Conservation (phyloP, 2,329 filamentous ascomycete species). For the Penicillium sp. region DNA sequence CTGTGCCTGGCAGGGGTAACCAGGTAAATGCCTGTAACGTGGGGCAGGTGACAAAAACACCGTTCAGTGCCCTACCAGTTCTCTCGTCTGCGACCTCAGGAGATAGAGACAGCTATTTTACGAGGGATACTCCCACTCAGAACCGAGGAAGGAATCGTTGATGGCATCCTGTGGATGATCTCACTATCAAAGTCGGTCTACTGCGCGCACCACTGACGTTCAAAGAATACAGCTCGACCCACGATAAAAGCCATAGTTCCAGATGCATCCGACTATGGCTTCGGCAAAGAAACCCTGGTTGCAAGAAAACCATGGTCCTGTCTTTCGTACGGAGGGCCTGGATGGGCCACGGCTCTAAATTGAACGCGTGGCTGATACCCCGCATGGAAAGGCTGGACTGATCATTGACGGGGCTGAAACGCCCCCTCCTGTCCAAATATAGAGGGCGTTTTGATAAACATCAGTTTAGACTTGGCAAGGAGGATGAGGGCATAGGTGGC, state of each 20-base stretch:
- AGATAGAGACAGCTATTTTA: background rate
- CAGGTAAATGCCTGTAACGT: background rate
- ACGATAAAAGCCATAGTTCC: background rate
- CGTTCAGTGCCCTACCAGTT: background rate
- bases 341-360: background rate
- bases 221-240: background rate
- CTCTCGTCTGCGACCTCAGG: background rate
- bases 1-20: background rate
- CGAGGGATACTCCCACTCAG: background rate
- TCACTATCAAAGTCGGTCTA: background rate
- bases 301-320: background rate
- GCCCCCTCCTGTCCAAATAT: conserved; percentile 1
- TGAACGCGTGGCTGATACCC: conserved; percentile 3
- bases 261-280: background rate
- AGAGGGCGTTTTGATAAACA: background rate
- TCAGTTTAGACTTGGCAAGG: background rate
- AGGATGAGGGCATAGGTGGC: background rate
- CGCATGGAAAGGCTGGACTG: conserved; percentile 5
- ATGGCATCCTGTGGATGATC: background rate
- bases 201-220: background rate
- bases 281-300: background rate
- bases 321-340: background rate
- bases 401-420: conserved; percentile 7
- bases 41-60: background rate
- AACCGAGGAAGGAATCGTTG: background rate